Conservation (phyloP, 352 stramenopile species). For the Globisporangium parvum region DNA sequence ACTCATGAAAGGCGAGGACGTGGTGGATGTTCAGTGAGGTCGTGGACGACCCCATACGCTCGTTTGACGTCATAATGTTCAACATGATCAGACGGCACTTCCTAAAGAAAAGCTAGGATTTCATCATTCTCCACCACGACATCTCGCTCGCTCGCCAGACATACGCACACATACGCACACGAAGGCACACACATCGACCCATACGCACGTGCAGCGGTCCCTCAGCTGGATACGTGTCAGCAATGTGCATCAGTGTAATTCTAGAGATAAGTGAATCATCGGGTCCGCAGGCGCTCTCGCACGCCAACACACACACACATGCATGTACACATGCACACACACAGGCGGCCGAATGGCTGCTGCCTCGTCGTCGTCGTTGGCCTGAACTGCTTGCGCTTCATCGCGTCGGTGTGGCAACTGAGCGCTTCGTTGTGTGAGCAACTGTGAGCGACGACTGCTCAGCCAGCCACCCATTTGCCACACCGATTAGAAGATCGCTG, state of each 20-base stretch:
- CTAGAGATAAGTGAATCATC: conserved; percentile 13
- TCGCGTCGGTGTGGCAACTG: neutral
- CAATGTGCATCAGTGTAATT: conserved; percentile 10
- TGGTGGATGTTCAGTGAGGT: conserved; percentile 6
- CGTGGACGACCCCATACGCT: conserved; percentile 3
- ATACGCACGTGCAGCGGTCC: neutral
- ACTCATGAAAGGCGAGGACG: no score
- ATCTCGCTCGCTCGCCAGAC: neutral
- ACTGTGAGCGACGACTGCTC: neutral
- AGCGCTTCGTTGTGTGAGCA: neutral
- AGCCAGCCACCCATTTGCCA: neutral
- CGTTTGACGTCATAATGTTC: conserved; percentile 17
- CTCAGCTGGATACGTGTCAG: conserved; percentile 6
- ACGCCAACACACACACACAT: neutral
- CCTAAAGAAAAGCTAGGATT: conserved; percentile 13
- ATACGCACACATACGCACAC: neutral
- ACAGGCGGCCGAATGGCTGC: neutral
- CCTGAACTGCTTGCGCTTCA: no score
- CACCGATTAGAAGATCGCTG: neutral
- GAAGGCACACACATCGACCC: neutral
- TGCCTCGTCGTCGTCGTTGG: no score
- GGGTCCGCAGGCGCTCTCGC: neutral
- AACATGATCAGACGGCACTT: conserved; percentile 19
- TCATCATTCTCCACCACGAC: conserved; percentile 10
- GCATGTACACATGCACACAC: neutral